A percentile compares a stretch with the other conserved stretches of the same genome.
phyloP scores from a whole-genome alignment of 192 early-diverging fungal genomes.

The Pilaira anomala region DNA sequence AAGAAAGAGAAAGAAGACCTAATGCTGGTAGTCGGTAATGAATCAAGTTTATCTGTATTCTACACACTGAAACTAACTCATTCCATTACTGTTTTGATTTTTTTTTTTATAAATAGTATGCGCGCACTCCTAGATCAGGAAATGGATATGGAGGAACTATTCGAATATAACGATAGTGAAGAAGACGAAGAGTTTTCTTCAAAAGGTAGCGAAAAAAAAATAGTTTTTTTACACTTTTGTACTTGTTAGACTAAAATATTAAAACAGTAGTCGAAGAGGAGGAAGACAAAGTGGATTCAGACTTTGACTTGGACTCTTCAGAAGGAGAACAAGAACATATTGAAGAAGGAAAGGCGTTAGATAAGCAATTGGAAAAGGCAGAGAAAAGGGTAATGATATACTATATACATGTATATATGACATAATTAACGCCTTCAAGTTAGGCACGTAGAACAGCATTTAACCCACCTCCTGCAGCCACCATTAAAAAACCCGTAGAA shows the following conservation, averaged over 20 bases:
- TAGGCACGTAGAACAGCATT: too few relatives aligned
- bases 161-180: conserved; percentile 45
- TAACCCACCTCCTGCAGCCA: not conserved
- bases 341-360: conserved; percentile 30
- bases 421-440: too few relatives aligned
- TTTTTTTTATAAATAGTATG: conserved; percentile 32
- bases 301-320: conserved; percentile 48
- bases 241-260: not conserved
- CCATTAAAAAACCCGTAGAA: not conserved
- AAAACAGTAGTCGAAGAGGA: conserved; percentile 24
- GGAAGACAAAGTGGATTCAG: conserved; percentile 54
- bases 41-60: too few relatives aligned
- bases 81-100: not conserved
- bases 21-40: conserved; percentile 48
- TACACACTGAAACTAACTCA: too few relatives aligned
- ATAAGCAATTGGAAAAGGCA: conserved; percentile 35
- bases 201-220: conserved; percentile 31
- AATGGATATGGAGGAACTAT: conserved; percentile 54
- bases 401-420: too few relatives aligned
- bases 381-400: conserved; percentile 37
- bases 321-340: conserved; percentile 48
- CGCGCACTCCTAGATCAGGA: conserved; percentile 47
- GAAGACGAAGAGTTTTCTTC: conserved; percentile 47
- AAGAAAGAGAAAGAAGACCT: conserved; percentile 36
- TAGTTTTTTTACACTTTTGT: not conserved